Evolutionary conservation across 768 basidiomycete genomes (phyloP).

Genomic region (Collybiopsis luxurians): DNA sequence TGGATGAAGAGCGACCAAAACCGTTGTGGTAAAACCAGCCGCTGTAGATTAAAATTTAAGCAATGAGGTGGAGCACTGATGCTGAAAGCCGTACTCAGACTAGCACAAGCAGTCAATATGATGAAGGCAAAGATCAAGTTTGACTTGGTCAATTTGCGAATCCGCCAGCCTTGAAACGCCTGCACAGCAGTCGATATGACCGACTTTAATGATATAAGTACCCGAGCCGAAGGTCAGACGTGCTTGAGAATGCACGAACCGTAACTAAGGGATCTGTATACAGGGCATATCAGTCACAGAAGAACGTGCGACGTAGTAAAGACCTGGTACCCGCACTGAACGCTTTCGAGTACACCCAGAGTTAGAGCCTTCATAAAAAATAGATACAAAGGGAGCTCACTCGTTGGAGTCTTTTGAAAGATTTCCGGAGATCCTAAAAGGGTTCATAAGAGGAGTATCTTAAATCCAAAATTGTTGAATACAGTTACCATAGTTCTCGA

Average conservation of each 20-base stretch:
- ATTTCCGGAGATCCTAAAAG: background rate
- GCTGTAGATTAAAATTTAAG: slow-evolving; percentile 13
- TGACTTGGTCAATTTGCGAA: slow-evolving; percentile 27
- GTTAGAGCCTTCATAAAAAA: too few relatives aligned
- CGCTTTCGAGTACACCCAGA: background rate
- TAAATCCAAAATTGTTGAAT: slow-evolving; percentile 14
- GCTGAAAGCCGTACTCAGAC: slow-evolving; percentile 25
- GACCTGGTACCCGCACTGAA: background rate
- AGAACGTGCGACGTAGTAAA: background rate
- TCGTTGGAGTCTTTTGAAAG: background rate
- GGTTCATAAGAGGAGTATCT: slow-evolving; percentile 13
- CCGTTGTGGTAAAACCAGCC: slow-evolving; percentile 30
- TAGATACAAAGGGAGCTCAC: background rate
- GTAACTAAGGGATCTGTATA: slow-evolving; percentile 34
- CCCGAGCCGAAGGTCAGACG: background rate
- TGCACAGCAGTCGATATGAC: slow-evolving; percentile 39
- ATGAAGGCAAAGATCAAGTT: slow-evolving; percentile 25
- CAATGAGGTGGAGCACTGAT: background rate
- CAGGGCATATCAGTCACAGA: background rate
- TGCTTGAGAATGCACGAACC: slow-evolving; percentile 16
- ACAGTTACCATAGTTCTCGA: slow-evolving; percentile 11
- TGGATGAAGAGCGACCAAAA: slow-evolving; percentile 22
- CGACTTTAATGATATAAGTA: slow-evolving; percentile 21
- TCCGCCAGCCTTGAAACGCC: too few relatives aligned
- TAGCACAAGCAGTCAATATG: slow-evolving; percentile 22